Base-by-base conservation (phyloP, 108 stramenopile species). In the Skeletonema menzelii region DNA sequence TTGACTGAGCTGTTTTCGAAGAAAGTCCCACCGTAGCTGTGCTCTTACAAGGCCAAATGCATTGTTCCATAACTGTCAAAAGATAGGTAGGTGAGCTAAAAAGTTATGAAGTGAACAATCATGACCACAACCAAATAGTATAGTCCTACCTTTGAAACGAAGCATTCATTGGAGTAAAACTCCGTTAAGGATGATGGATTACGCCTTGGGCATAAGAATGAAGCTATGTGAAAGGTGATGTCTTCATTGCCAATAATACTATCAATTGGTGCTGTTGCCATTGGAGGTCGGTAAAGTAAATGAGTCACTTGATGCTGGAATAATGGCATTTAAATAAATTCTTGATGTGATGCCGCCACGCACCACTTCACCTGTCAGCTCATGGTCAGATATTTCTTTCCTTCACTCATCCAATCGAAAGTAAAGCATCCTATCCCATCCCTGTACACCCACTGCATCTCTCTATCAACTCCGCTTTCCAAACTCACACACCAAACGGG, bases 401-500 rank as follows among this genome's bases (percentile, higher is more conserved):
- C 30, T n/a, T n/a, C n/a, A n/a, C n/a, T n/a, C n/a, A n/a, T n/a
- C n/a, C n/a, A n/a, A n/a, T n/a, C n/a, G n/a, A 2, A 30, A 30
- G 30, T 30, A 2, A 3, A 30, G 4, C 30, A 30, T 3, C 4
- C 2, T 35, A 35, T 8, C 34, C 6, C 7, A 6, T 8, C 35
- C 2, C 35, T 37, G 12, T 37, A 10, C 11, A 37, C 35, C 35
- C 2, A 10, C 30, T 7, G 8, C 35, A 8, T 11, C 35, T 42
- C 11, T 10, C 2, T 38, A 38, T 37, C 7, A 10, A 10, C 31
- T 37, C 35, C 35, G 15, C 40, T 15, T 3, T 42, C 40, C n/a
- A n/a, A 42, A 42, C 40, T 42, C 40, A n/a, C 49, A 84, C 83
- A 58, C 79, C 79, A 17, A 65, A 69, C 1, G 70, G 63, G 34